Evolutionary conservation across 2,329 filamentous ascomycete species (phyloP), one percentile per base, ranked within the genome.

Genomic region (Pezicula carpinea): DNA sequence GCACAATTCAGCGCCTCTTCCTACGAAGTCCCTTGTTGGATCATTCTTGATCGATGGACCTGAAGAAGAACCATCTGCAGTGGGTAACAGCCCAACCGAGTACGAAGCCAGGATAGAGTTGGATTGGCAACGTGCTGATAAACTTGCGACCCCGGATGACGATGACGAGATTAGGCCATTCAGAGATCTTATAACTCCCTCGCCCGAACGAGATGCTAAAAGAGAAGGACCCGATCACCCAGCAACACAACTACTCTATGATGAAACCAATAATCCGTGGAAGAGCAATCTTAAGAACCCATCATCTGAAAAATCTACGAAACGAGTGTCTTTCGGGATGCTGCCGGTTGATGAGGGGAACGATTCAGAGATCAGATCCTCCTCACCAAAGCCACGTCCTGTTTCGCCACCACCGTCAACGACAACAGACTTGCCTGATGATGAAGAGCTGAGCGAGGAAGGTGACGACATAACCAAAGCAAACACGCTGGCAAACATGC

Each of bases 251-350:
- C 38, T 51, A 41, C 52, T 60, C 13, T 34, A 54, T 13, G 53
- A 58, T 26, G 57, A 56, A 8, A 52, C 47, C 5, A 50, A 43
- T 4, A 64, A 64, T 50, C 60, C 61, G 4, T 64, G 61, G 61
- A 45, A 42, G 21, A 53, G 44, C 17, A 51, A 26, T 8, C 39
- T 43, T 3, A 56, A 53, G 17, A 53, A 44, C 29, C 13, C 39
- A 26, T 21, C 43, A 33, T 38, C 51, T 2, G 40, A 7, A 17
- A 57, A 50, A 39, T 33, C 43, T 13, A 53, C 50, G 14, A 63
- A 63, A 49, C 44, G 55, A 10, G 61, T 64, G 5, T 64, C 59
- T 14, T 64, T 64, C 46, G 52, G 51, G n/a, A 17, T 48, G 19
- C 36, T 51, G n/a, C 34, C 44, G 10, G 23, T 46, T 5, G 39